Percentiles rank a stretch among this genome's conserved stretches.
Conservation (phyloP, 176 grass and related monocot species). For the Oryza officinalis region DNA sequence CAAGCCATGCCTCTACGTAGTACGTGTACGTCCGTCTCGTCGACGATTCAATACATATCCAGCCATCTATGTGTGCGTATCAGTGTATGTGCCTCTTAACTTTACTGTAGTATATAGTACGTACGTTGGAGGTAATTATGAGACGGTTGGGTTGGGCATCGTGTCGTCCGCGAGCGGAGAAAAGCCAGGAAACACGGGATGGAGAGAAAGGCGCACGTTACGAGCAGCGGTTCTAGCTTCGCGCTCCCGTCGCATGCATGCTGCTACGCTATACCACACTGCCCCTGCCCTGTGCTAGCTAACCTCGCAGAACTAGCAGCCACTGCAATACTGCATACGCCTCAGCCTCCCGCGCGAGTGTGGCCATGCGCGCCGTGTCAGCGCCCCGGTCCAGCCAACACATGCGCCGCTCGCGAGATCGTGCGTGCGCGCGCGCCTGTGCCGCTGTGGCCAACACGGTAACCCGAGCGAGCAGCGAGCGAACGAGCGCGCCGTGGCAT, state of each 20-base stretch:
- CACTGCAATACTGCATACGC: not conserved
- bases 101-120: not conserved
- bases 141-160: not conserved
- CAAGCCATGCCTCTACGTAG: not conserved
- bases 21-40: not conserved
- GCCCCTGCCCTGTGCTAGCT: not conserved
- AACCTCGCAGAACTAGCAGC: not conserved
- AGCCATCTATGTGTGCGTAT: not conserved
- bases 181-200: slow-evolving; percentile 34
- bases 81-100: not conserved
- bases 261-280: not conserved
- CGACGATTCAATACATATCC: not conserved
- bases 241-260: not conserved
- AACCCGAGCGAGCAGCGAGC: not conserved
- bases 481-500: not conserved
- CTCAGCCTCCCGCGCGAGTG: not conserved
- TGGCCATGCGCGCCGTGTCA: not conserved
- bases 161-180: not conserved
- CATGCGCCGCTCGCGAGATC: not conserved
- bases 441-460: too few relatives aligned
- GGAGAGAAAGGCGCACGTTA: slow-evolving; percentile 7
- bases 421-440: not conserved
- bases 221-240: not conserved
- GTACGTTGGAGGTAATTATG: not conserved
- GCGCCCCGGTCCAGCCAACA: slow-evolving; percentile 7